Base-by-base conservation (phyloP, 768 basidiomycete genomes). In the Suillus subluteus region DNA sequence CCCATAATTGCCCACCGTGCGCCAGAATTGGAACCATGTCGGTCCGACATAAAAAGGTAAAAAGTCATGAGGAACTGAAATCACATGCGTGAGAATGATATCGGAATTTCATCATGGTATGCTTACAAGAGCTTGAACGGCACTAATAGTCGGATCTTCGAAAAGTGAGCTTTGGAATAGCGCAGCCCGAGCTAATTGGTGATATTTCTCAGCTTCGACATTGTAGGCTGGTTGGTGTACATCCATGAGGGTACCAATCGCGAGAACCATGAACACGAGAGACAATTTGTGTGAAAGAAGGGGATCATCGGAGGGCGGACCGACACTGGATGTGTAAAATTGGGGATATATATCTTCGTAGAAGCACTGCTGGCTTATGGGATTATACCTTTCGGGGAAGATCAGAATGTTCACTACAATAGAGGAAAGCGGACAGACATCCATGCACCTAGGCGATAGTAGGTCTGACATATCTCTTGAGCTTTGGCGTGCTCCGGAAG, bases 1-100 rank as follows among this genome's bases (percentile, higher is more conserved):
- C 89, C 89, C 82, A 90, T 89, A 62, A 88, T 84, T 7, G 85
- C 85, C 88, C 88, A 90, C 46, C 89, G 83, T 40, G 86, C 82
- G 15, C 88, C 87, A 71, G 88, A 87, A 71, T 81, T 84, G 40
- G 85, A 86, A 16, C 88, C 89, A 76, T 90, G 87, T 67, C 89
- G 83, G 77, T 91, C 89, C 65, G 84, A 83, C 62, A 90, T 80
- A 77, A 90, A 90, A 43, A 90, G 81, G 72, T 89, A 91, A 72
- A 84, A 89, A 12, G 88, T 84, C 88, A 91, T 91, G 66, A 91
- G 79, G 73, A 84, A 88, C 89, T 91, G 67, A 38, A 48, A 62
- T 23, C 79, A n/a, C 52, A 38, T 4, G 81, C 82, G n/a, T 82
- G 72, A 65, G 75, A 3, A 21, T 81, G 15, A 44, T 43, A 32